Evolutionary conservation across 352 stramenopile species (phyloP).

Genomic region (Pythium biforme): DNA sequence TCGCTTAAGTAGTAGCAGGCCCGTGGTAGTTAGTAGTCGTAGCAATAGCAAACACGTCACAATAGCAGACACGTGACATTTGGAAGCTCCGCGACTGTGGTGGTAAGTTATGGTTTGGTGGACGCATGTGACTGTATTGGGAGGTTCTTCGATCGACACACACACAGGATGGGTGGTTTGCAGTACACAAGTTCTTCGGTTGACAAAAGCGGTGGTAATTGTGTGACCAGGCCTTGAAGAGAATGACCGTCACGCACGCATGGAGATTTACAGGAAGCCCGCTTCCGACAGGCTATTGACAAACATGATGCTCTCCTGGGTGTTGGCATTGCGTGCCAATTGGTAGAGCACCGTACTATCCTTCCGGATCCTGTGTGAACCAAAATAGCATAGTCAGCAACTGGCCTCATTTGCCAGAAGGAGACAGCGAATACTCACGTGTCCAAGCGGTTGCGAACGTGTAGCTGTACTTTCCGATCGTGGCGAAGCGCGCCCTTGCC

Average conservation of each 20-base stretch:
- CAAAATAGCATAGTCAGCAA: slow-evolving; percentile 9
- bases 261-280: slow-evolving; percentile 63
- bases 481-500: slow-evolving; percentile 71
- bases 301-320: slow-evolving; percentile 86
- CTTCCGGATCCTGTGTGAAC: slow-evolving; percentile 68
- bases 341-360: slow-evolving; percentile 83
- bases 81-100: not conserved
- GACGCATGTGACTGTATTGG: not conserved
- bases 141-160: not conserved
- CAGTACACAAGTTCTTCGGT: not conserved
- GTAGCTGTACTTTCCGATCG: slow-evolving; percentile 68
- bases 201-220: too few relatives aligned
- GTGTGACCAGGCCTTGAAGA: too few relatives aligned
- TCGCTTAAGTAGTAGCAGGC: not conserved
- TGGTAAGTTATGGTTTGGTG: not conserved
- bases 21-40: not conserved
- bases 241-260: not conserved
- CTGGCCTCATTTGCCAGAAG: slow-evolving; percentile 12
- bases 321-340: slow-evolving; percentile 83
- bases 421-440: slow-evolving; percentile 76
- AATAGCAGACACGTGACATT: not conserved
- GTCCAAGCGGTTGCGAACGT: slow-evolving; percentile 78
- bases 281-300: slow-evolving; percentile 88
- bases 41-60: too few relatives aligned
- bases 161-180: not conserved